Evolutionary conservation across 352 stramenopile species (phyloP), one percentile per base, ranked within the genome.

Genomic region (Phytophthora tentaculata): DNA sequence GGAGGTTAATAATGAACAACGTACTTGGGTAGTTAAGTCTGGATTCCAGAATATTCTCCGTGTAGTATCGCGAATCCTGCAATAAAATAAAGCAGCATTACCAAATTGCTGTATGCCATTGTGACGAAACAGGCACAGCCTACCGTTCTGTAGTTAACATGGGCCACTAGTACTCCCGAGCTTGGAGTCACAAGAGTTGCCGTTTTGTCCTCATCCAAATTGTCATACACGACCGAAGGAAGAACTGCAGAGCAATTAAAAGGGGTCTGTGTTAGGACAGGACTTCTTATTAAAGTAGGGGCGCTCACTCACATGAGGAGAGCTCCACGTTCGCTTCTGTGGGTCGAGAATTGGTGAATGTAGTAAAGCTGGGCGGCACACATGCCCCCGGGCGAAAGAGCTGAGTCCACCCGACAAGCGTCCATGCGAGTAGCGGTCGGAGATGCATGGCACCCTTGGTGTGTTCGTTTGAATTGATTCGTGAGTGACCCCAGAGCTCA

Each of bases 11-110:
- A n/a, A 26, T 56, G 10, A 44, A 22, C 9, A 19, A 64, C 65
- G 26, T 47, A 90, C 81, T 64, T 9, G 78, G 79, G 8, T 79
- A 83, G 37, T 79, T 84, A 14, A 90, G 60, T 2, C 79, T 70
- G 20, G 79, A 74, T 39, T 90, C 79, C 12, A 88, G 22, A 3
- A 85, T 63, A 41, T 83, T 77, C 54, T 90, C 81, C 0, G 77
- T 88, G 49, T 86, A 88, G 39, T 80, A 90, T 14, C 71, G 64
- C 10, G 81, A 69, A 48, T 90, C 81, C 81, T 89, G 43, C 43
- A 37, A 52, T 26, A 9, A 12, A 16, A 17, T 22, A 41, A 4
- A 35, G 7, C 8, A 14, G 19, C 13, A 51, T 32, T 52, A 23
- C 1, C 41, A 39, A 43, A 16, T n/a, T n/a, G n/a, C n/a, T n/a